phyloP scores from a whole-genome alignment of 352 stramenopile genomes.

The Phytophthora niederhauseri region DNA sequence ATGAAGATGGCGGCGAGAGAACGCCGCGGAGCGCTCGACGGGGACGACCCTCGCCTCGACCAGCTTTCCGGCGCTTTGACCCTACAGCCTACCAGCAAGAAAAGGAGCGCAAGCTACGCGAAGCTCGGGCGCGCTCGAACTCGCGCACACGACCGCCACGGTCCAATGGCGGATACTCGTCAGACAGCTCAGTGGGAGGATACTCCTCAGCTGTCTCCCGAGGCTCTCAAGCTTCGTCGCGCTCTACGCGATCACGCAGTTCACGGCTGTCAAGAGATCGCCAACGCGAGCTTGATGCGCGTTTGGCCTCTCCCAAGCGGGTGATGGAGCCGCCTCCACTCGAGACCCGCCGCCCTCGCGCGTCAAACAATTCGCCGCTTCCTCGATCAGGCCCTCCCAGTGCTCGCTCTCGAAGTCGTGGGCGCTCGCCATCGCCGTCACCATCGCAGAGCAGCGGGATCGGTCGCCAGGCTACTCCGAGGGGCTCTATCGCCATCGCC shows the following conservation, averaged over 20 bases:
- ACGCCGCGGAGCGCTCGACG: slow-evolving; percentile 16
- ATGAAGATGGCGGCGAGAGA: slow-evolving; percentile 30
- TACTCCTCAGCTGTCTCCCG: slow-evolving; percentile 73
- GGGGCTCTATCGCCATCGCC: slow-evolving; percentile 45
- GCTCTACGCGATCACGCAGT: slow-evolving; percentile 46
- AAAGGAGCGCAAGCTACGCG: slow-evolving; percentile 59
- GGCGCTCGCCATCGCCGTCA: slow-evolving; percentile 37
- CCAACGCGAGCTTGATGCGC: slow-evolving; percentile 59
- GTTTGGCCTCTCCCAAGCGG: slow-evolving; percentile 63
- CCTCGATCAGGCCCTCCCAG: slow-evolving; percentile 21
- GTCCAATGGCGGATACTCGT: slow-evolving; percentile 56
- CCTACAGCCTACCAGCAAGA: slow-evolving; percentile 85
- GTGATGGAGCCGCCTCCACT: slow-evolving; percentile 25
- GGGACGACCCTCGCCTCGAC: slow-evolving; percentile 16
- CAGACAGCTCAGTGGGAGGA: slow-evolving; percentile 62
- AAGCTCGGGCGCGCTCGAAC: slow-evolving; percentile 44
- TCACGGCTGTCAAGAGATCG: slow-evolving; percentile 48
- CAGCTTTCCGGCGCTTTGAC: slow-evolving; percentile 72
- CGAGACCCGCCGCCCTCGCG: slow-evolving; percentile 14
- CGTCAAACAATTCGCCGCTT: slow-evolving; percentile 34
- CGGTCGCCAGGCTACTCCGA: neutral
- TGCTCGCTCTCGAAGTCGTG: slow-evolving; percentile 27
- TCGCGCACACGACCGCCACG: slow-evolving; percentile 24
- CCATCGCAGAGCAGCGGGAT: slow-evolving; percentile 14
- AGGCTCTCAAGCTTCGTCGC: slow-evolving; percentile 52